Base-by-base conservation (phyloP, 2,329 filamentous ascomycete species). In the Colletotrichum graminicola region DNA sequence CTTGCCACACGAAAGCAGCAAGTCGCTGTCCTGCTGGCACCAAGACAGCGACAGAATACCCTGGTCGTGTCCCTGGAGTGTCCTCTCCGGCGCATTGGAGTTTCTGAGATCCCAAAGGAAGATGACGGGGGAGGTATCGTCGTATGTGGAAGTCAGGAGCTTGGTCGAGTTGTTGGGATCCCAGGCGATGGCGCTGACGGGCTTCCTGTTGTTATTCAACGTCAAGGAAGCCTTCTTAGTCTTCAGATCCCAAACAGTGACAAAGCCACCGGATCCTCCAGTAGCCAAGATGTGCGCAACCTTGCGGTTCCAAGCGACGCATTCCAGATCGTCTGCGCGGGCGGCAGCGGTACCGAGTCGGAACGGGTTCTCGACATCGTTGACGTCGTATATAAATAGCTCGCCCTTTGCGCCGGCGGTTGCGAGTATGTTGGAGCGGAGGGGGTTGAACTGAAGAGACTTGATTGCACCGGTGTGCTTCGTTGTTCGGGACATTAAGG, bases 161-260 rank as follows among this genome's bases (percentile, higher is more conserved):
- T 96, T 97, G 1, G 97, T 99, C 56, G 95, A 92, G 83, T 94
- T 95, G 78, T 96, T 94, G 1, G 96, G 97, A 78, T 99, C 96
- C 96, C 96, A 99, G 16, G 95, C 95, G 76, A 99, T 94, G 71
- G 97, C 92, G 82, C 95, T 98, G 77, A 98, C 94, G 65, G 95
- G 88, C 84, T 98, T 99, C 74, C 96, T 91, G 79, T 94, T 96
- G 79, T 97, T 96, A 86, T 98, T 99, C 75, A 99, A 86, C 45
- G 95, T 98, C 82, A 99, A 85, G 67, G 95, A 98, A 76, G 97
- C 94, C 84, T 97, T 98, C 89, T 97, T 98, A 16, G 94, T 94
- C 86, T 97, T 98, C 75, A 98, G 88, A 83, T 99, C 96, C 96
- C 96, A 99, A 23, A 99, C 95, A 2, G 96, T 98, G 45, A 98